Percentiles rank a stretch among this genome's conserved stretches.
Evolutionary conservation across 768 basidiomycete genomes (phyloP).

Genomic region (Cubamyces lactineus): DNA sequence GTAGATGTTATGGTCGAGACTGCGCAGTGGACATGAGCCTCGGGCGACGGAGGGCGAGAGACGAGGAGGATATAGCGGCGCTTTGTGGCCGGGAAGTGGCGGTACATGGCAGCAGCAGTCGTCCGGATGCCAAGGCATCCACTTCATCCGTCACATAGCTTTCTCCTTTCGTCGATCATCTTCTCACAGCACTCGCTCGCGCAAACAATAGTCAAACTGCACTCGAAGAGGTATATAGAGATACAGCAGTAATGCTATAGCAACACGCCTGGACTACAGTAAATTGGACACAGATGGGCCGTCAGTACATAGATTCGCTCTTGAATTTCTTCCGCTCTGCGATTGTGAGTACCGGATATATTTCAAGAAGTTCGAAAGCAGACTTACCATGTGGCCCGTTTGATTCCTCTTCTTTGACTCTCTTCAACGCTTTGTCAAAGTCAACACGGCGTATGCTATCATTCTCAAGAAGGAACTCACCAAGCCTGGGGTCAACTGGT

Average conservation of each 20-base stretch:
- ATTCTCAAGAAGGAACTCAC: background rate
- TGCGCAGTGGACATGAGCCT: background rate
- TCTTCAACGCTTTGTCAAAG: background rate
- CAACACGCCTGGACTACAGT: background rate
- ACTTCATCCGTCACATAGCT: slow-evolving; percentile 8
- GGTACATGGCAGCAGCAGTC: slow-evolving; percentile 10
- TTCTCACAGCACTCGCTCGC: too few relatives aligned
- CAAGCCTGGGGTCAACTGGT: background rate
- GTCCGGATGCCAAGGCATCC: background rate
- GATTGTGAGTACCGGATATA: background rate
- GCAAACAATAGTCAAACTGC: too few relatives aligned
- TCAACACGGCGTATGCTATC: background rate
- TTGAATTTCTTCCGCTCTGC: slow-evolving; percentile 14
- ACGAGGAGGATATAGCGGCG: slow-evolving; percentile 4
- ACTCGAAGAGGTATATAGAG: background rate
- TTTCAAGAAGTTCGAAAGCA: background rate
- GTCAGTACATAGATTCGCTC: slow-evolving; percentile 7
- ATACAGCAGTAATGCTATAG: background rate
- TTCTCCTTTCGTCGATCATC: background rate
- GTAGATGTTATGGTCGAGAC: background rate
- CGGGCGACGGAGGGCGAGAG: background rate
- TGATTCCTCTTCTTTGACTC: slow-evolving; percentile 20
- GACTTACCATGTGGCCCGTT: background rate
- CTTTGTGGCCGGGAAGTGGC: slow-evolving; percentile 12
- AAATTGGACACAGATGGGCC: background rate